Evolutionary conservation across 1,284 basidiomycete species (phyloP), one percentile per base, ranked within the genome.

Genomic region (Cutaneotrichosporon sp.): DNA sequence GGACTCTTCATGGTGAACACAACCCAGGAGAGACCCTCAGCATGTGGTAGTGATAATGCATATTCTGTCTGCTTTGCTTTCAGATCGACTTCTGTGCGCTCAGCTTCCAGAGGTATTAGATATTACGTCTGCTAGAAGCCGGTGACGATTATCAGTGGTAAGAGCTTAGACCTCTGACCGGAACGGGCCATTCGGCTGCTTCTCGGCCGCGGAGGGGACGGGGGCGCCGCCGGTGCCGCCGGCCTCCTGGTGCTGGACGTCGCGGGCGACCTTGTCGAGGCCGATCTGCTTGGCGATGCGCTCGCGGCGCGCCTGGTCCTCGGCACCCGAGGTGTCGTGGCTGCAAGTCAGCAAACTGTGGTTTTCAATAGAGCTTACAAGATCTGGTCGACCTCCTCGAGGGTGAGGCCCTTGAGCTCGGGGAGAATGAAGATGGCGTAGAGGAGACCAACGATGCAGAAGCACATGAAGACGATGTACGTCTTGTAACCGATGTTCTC

Each of bases 401-500:
- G 72, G 2, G 70, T 67, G 3, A 72, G 63, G 52, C 75, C 71
- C 60, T 73, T 74, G 47, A 75, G 68, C 46, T 78, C 76, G 8
- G 76, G 76, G 14, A 78, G 61, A 49, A 78, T 43, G 65, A 78
- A 68, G 38, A 69, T 58, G 45, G 74, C 59, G 66, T 75, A 78
- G 50, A 78, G 34, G 67, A 76, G 68, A 13, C 74, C 78, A 52
- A 77, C 51, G 55, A 78, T 68, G 56, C 75, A 77, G 72, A 78
- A 78, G 55, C 50, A 59, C 75, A 76, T 76, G 67, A 78, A 79
- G 58, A 78, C 72, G 38, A 78, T 71, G 72, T 78, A 79, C 18
- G 76, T 76, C 61, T 71, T 72, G 65, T 72, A 79, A 8, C 70
- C 69, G 51, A 78, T 75, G 42, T 67, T 72, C 25, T 62, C 51